Percentiles rank a stretch among this genome's conserved stretches.
Evolutionary conservation across 768 basidiomycete genomes (phyloP).

Genomic region (Filobasidium floriforme): DNA sequence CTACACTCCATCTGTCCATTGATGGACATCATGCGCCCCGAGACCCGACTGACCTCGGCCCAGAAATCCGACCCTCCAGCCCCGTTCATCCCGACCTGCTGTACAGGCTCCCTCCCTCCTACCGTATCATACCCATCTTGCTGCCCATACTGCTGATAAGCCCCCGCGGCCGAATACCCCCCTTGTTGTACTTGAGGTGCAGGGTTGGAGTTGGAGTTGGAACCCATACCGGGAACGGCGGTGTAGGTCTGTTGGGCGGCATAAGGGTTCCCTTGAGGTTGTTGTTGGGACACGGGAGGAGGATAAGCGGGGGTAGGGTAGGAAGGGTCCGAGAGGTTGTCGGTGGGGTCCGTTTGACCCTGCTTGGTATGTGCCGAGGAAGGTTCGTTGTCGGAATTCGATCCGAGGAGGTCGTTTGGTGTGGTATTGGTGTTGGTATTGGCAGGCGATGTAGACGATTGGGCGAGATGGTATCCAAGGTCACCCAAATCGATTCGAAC

Average conservation of each 20-base stretch:
- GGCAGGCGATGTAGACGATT: no score
- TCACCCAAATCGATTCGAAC: no score
- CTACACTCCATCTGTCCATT: no score
- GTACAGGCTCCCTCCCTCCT: not conserved
- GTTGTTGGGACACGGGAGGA: constrained; percentile 6
- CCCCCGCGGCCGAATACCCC: not conserved
- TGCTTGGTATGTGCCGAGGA: no score
- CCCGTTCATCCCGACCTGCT: constrained; percentile 6
- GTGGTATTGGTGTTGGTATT: not conserved
- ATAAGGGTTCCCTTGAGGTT: constrained; percentile 17
- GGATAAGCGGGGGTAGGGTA: constrained; percentile 3
- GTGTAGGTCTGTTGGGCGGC: constrained; percentile 22
- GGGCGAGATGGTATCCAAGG: no score
- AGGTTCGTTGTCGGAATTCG: no score
- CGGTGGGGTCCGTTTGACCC: constrained; percentile 8
- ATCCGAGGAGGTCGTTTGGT: no score
- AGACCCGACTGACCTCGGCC: constrained; percentile 28
- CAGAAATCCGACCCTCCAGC: constrained; percentile 37
- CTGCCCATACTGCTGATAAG: constrained; percentile 33
- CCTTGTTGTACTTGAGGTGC: not conserved
- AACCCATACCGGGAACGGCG: constrained; percentile 20
- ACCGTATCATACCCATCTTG: constrained; percentile 34
- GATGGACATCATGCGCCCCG: no score
- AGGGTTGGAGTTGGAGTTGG: not conserved
- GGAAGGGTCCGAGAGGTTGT: not conserved